Evolutionary conservation across 176 grass and related monocot genomes (phyloP).

Genomic region (Rhynchospora pubera): DNA sequence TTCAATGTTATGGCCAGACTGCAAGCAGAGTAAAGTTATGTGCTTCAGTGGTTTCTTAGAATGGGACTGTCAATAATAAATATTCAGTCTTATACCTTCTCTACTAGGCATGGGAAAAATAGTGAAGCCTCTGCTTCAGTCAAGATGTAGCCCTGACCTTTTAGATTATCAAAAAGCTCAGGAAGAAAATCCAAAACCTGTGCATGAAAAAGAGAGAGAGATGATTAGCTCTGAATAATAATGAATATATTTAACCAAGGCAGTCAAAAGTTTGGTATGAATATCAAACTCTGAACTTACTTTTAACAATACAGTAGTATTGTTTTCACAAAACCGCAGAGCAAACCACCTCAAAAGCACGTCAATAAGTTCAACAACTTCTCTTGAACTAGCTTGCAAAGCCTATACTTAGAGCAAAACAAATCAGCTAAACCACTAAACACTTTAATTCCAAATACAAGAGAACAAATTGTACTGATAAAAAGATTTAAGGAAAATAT

Average conservation of each 20-base stretch:
- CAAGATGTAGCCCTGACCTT: slow-evolving; percentile 79
- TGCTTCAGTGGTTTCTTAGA: not conserved
- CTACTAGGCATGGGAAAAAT: slow-evolving; percentile 84
- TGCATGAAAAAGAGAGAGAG: not conserved
- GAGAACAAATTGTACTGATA: not conserved
- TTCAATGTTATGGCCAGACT: slow-evolving; percentile 99
- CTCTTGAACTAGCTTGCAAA: slow-evolving; percentile 61
- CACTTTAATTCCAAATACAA: not conserved
- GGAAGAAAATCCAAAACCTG: slow-evolving; percentile 98
- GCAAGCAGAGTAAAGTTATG: slow-evolving; percentile 15
- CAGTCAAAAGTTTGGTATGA: not conserved
- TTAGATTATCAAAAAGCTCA: slow-evolving; percentile 83
- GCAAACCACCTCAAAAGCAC: slow-evolving; percentile 97
- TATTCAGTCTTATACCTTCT: slow-evolving; percentile 48
- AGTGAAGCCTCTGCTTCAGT: slow-evolving; percentile 93
- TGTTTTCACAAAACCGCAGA: slow-evolving; percentile 96
- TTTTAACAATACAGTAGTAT: slow-evolving; percentile 97
- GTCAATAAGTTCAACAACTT: slow-evolving; percentile 89
- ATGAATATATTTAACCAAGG: not conserved
- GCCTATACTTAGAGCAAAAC: slow-evolving; percentile 41
- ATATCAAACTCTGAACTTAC: slow-evolving; percentile 27
- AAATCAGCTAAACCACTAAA: slow-evolving; percentile 1
- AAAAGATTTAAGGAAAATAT: slow-evolving; percentile 13
- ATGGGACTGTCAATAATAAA: not conserved
- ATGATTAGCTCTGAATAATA: not conserved